Base-by-base conservation (phyloP, 768 basidiomycete species). In the Naganishia onofrii region DNA sequence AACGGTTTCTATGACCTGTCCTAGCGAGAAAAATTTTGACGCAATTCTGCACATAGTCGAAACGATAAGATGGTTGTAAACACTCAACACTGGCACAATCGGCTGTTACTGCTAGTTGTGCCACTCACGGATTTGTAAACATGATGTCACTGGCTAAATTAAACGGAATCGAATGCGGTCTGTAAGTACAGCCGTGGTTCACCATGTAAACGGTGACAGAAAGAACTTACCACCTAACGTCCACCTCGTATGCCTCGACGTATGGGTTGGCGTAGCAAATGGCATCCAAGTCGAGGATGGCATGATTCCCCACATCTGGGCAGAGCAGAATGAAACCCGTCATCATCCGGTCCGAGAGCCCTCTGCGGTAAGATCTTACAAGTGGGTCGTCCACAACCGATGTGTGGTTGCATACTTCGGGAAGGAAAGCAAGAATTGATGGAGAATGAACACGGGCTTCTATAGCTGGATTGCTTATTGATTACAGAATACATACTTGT, bases 1-100 rank as follows among this genome's bases (percentile, higher is more conserved):
- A 77, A 92, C 88, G 0, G 93, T 96, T 80, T 98, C 92, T 68
- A 96, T 84, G 26, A 92, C 92, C 80, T 96, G 94, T 10, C 94
- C 94, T 15, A 87, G 84, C 60, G 88, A 85, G 80, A 98, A 96
- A 84, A 96, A 95, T 66, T 85, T 83, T 0, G 90, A 89, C 83
- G 90, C 88, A 54, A 91, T 73, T 80, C 92, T 93, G 79, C 68
- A 71, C 26, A 12, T 75, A 67, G 13, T 58, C 79, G 15, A 42
- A 72, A 84, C n/a, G n/a, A n/a, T n/a, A 85, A 78, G 66, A 76
- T 72, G 60, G 68, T 71, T 51, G 44, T 64, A 38, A 67, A n/a
- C 21, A 38, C 26, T 55, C 7, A 29, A 78, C 68, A 26, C 19
- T 7, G n/a, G 48, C 7, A 51, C n/a, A 23, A 9, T 19, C 2